A percentile compares a stretch with the other conserved stretches of the same genome.
These are phyloP conservation scores for Penicillium herquei DNA, from an alignment of 495 filamentous ascomycete genomes.

Conservation along the genomic window DNA sequence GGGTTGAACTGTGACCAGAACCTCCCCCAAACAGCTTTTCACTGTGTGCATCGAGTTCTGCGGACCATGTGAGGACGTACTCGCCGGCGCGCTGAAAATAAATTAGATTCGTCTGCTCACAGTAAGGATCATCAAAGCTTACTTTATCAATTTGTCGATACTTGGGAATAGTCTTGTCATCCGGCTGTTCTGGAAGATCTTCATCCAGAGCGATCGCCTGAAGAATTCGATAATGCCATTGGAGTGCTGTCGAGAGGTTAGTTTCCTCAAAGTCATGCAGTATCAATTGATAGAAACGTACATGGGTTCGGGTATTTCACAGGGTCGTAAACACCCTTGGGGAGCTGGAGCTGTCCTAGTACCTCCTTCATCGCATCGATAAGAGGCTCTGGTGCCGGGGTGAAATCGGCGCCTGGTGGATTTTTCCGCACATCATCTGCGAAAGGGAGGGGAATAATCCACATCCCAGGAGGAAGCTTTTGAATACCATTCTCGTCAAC, in stretches of 20 bases:
- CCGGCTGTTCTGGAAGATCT: slow-evolving; percentile 73
- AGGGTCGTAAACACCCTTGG: slow-evolving; percentile 79
- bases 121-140: slow-evolving; percentile 2
- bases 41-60: slow-evolving; percentile 57
- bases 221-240: slow-evolving; percentile 97
- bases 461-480: slow-evolving; percentile 78
- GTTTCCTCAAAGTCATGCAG: background rate
- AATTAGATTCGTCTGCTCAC: slow-evolving; percentile 4
- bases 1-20: slow-evolving; percentile 33
- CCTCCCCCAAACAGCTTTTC: slow-evolving; percentile 38
- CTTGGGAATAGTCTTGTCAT: slow-evolving; percentile 84
- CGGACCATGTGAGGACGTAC: slow-evolving; percentile 74
- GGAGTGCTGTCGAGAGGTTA: slow-evolving; percentile 52
- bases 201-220: slow-evolving; percentile 93
- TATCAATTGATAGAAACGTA: slow-evolving; percentile 17
- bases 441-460: slow-evolving; percentile 85
- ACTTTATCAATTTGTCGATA: slow-evolving; percentile 81
- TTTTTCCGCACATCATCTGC: slow-evolving; percentile 84
- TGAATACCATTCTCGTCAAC: slow-evolving; percentile 65
- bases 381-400: slow-evolving; percentile 63
- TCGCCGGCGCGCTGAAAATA: slow-evolving; percentile 61
- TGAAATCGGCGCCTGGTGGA: slow-evolving; percentile 53
- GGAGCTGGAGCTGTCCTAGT: slow-evolving; percentile 85
- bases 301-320: slow-evolving; percentile 85
- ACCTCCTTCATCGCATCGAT: slow-evolving; percentile 79